Evolutionary conservation across 768 basidiomycete genomes (phyloP), one percentile per base, ranked within the genome.

Genomic region (Russula vinacea): DNA sequence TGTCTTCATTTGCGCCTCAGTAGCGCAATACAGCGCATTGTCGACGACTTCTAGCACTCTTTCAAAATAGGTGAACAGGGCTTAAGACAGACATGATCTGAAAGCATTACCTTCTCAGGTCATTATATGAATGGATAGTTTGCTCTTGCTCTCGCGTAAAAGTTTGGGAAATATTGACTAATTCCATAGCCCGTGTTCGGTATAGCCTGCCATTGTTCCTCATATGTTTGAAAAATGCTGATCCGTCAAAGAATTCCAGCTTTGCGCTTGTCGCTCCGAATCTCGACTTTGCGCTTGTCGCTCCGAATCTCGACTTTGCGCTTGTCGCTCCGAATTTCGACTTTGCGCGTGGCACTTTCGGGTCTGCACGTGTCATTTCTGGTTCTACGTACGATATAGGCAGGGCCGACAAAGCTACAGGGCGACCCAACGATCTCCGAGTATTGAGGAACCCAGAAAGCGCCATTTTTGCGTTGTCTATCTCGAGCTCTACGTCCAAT

Each of bases 131-230:
- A 58, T 11, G 17, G 3, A 0, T 6, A 3, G 29, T 26, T 1
- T 26, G n/a, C 2, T 57, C 32, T 13, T 32, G 24, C 0, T 9
- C 29, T 13, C 11, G n/a, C 16, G 42, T 29, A 19, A 51, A 62
- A 40, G 0, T 1, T 26, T 60, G 60, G 16, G 49, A 52, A 16
- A 56, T 16, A 1, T 47, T 22, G 6, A 65, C 6, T 3, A 65
- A 42, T 33, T 62, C 55, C 40, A 3, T 39, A 11, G 55, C 53
- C 11, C 56, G 64, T 32, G 52, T 62, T n/a, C 40, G 54, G 44
- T 65, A 57, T 2, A 17, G 32, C 24, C 64, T n/a, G n/a, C 55
- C 49, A 14, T 51, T 51, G 13, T 51, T 11, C 40, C 56, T 62
- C 37, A 62, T 19, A 14, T 47, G 37, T 14, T 52, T 65, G 22